A percentile compares a stretch with the other conserved stretches of the same genome.
These are phyloP conservation scores for Pythium rishiriense DNA, from an alignment of 352 stramenopile genomes.

Conservation along the genomic window DNA sequence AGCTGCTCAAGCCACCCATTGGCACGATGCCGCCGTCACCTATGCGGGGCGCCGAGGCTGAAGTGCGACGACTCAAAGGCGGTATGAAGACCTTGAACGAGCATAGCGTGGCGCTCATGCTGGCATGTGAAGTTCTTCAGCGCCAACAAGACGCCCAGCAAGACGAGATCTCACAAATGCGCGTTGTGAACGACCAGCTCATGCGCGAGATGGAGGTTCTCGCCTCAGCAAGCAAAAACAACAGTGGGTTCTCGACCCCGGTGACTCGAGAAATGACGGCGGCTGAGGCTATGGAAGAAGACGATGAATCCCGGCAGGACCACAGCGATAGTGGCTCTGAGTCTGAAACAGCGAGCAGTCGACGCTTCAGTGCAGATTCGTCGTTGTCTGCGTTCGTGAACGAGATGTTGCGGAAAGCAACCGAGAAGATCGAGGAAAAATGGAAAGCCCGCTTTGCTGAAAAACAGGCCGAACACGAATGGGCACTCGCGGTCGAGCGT, in stretches of 20 bases:
- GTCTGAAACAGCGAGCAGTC: not conserved
- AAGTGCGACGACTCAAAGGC: constrained; percentile 54
- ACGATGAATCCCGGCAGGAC: not conserved
- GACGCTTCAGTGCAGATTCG: constrained; percentile 39
- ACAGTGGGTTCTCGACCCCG: constrained; percentile 9
- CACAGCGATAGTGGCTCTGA: not conserved
- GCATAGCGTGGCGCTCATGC: constrained; percentile 29
- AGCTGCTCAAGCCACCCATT: constrained; percentile 52
- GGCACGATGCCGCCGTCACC: constrained; percentile 33
- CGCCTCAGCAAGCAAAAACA: constrained; percentile 7
- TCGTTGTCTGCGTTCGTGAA: constrained; percentile 74
- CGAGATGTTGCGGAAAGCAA: constrained; percentile 71
- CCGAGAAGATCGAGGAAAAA: constrained; percentile 82
- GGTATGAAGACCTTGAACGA: constrained; percentile 34
- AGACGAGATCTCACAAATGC: constrained; percentile 19
- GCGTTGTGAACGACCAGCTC: constrained; percentile 25
- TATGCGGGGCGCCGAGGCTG: constrained; percentile 39
- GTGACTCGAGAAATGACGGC: not conserved
- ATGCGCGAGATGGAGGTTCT: constrained; percentile 24
- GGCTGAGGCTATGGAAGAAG: constrained; percentile 6
- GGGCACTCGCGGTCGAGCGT: constrained; percentile 62
- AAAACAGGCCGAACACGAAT: constrained; percentile 66
- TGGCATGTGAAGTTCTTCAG: constrained; percentile 32
- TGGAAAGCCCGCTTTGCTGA: constrained; percentile 77
- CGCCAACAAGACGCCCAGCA: constrained; percentile 25